Base-by-base conservation (phyloP, 1,284 basidiomycete genomes). In the Tilletia indica region DNA sequence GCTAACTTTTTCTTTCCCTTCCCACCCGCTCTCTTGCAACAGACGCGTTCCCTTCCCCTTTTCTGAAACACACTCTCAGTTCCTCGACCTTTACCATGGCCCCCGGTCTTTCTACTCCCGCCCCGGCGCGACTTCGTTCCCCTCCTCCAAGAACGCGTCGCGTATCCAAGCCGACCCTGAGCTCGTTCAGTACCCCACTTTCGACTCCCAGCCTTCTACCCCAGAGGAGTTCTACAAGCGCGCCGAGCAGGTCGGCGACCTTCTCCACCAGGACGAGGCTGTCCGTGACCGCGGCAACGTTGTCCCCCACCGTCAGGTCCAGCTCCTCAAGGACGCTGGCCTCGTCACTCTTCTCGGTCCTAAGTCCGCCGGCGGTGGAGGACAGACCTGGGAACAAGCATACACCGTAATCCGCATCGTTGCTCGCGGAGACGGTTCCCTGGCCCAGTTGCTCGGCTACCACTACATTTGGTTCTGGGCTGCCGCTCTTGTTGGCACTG, bases 241-340 rank as follows among this genome's bases (percentile, higher is more conserved):
- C 19, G 82, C 82, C n/a, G 72, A 81, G 42, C 74, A 83, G 49
- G 81, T 83, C 36, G 73, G 80, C 0, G 73, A 76, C 25, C 76
- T 83, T 3, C 75, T 83, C 34, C 79, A 77, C 71, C 66, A 73
- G 36, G 82, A 82, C 70, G 82, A 82, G 67, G 78, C 80, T 19
- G 75, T 78, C 70, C 76, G 82, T 16, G 82, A 83, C 72, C 77
- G 78, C 3, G 76, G 78, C 51, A 83, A 83, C 56, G 80, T 81
- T n/a, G 79, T 83, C 1, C 82, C 82, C 12, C 78, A 79, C 71
- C 74, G 79, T 16, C 81, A 83, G 67, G 78, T 83, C 3, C 81
- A 83, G 73, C 78, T 83, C 16, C 76, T 83, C 51, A 83, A 83
- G 66, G 82, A 83, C 63, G 72, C 79, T 9, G 81, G 80, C 36